These are phyloP conservation scores for Mimosa bimucronata DNA, from an alignment of 306 rosid genomes.

Conservation along the genomic window DNA sequence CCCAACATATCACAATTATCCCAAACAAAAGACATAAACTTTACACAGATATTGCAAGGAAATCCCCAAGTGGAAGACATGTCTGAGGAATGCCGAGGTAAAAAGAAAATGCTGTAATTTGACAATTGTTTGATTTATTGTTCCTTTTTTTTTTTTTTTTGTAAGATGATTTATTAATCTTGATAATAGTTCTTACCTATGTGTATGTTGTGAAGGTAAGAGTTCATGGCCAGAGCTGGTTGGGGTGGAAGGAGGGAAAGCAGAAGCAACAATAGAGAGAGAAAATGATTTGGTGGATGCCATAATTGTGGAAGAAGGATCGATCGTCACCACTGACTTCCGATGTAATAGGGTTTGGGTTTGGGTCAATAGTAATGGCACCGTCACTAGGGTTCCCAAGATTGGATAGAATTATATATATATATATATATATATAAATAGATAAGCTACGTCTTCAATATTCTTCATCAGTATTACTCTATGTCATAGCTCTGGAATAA, in stretches of 20 bases:
- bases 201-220: constrained; percentile 43
- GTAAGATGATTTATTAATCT: too few relatives aligned
- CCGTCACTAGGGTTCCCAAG: background rate
- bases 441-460: too few relatives aligned
- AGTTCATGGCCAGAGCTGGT: constrained; percentile 62
- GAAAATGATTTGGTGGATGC: constrained; percentile 51
- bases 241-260: constrained; percentile 48
- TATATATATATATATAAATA: too few relatives aligned
- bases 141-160: too few relatives aligned
- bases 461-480: background rate
- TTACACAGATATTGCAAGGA: background rate
- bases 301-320: constrained; percentile 42
- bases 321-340: constrained; percentile 6
- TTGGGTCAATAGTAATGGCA: background rate
- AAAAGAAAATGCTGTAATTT: background rate
- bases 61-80: background rate
- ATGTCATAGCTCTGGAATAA: background rate
- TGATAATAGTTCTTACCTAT: background rate
- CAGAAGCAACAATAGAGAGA: constrained; percentile 36
- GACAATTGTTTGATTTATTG: too few relatives aligned
- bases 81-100: background rate
- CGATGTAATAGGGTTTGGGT: constrained; percentile 38
- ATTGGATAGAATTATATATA: background rate
- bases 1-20: background rate
- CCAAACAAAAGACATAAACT: background rate